phyloP scores from a whole-genome alignment of 2,329 filamentous ascomycete species.

The Ophiostoma ulmi region DNA sequence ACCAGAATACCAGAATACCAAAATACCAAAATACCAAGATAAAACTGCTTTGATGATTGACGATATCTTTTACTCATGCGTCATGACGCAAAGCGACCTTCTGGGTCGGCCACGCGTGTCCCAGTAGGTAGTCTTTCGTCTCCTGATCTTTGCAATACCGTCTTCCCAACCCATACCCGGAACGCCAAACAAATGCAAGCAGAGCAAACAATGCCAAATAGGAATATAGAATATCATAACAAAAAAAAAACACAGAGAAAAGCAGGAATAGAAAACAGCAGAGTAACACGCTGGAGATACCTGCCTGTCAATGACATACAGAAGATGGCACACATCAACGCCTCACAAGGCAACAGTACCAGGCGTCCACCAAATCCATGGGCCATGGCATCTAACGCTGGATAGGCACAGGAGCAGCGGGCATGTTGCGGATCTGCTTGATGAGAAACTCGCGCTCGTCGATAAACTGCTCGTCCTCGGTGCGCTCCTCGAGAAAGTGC shows the following conservation, averaged over 20 bases:
- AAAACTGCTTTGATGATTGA: not conserved
- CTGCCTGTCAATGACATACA: too few species aligned
- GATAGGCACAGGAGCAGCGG: slow-evolving; percentile 50
- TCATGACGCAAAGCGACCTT: not conserved
- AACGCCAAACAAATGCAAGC: slow-evolving; percentile 24
- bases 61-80: not conserved
- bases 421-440: slow-evolving; percentile 78
- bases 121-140: not conserved
- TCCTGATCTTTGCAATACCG: not conserved
- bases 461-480: slow-evolving; percentile 96
- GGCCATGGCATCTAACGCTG: slow-evolving; percentile 32
- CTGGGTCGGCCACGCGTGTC: not conserved
- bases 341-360: slow-evolving; percentile 6
- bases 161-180: slow-evolving; percentile 15
- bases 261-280: not conserved
- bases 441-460: slow-evolving; percentile 97
- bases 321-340: not conserved
- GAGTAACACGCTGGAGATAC: not conserved
- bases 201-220: slow-evolving; percentile 3
- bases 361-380: slow-evolving; percentile 7
- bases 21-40: not conserved
- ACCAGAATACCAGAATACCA: not conserved
- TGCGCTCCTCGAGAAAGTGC: slow-evolving; percentile 88
- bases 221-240: slow-evolving; percentile 6
- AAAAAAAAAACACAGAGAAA: not conserved